phyloP scores from a whole-genome alignment of 2,329 filamentous ascomycete species.

The Capronia americana region DNA sequence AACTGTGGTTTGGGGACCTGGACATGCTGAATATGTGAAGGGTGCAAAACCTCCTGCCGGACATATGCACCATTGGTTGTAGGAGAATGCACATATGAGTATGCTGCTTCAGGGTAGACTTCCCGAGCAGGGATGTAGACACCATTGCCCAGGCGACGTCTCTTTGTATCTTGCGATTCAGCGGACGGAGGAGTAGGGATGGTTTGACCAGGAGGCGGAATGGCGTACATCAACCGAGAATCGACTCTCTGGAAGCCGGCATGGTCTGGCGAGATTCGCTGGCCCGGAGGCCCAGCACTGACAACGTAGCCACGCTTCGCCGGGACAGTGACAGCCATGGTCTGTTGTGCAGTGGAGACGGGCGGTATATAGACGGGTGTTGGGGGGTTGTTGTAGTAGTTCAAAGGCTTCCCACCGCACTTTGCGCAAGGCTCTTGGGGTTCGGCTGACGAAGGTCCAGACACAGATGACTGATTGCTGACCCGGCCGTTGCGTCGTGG shows the following conservation, averaged over 20 bases:
- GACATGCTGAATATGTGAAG: conserved; percentile 19
- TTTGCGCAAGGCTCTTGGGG: conserved; percentile 37
- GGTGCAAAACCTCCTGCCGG: conserved; percentile 33
- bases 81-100: conserved; percentile 44
- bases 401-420: conserved; percentile 56
- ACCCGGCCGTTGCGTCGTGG: conserved; percentile 66
- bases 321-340: conserved; percentile 45
- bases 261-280: conserved; percentile 31
- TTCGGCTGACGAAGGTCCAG: conserved; percentile 32
- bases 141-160: conserved; percentile 62
- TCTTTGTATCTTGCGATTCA: conserved; percentile 62
- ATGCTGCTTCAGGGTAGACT: conserved; percentile 41
- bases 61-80: conserved; percentile 43
- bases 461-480: conserved; percentile 41
- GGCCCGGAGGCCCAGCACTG: conserved; percentile 27
- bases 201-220: conserved; percentile 27
- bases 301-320: conserved; percentile 39
- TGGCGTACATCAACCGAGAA: conserved; percentile 34
- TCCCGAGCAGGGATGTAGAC: conserved; percentile 50
- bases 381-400: conserved; percentile 46
- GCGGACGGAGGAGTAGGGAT: conserved; percentile 33
- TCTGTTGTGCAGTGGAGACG: conserved; percentile 46
- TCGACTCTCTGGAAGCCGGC: conserved; percentile 35
- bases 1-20: conserved; percentile 34
- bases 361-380: conserved; percentile 51